A percentile compares a stretch with the other conserved stretches of the same genome.
Evolutionary conservation across 1,284 basidiomycete genomes (phyloP).

Genomic region (Tranzscheliella williamsii): DNA sequence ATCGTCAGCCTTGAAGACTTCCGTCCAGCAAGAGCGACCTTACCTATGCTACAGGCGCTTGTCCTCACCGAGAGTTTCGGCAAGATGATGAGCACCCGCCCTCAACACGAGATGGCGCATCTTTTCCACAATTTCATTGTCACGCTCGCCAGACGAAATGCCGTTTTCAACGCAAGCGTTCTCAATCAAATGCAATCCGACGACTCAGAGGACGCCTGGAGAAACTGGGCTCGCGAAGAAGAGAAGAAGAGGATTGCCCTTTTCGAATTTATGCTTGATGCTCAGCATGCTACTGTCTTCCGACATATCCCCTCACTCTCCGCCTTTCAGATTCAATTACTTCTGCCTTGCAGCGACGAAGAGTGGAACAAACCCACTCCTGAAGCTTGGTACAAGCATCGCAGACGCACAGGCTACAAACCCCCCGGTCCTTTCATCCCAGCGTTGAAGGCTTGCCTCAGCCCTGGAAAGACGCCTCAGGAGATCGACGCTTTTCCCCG

Average conservation of each 20-base stretch:
- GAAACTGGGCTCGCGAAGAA: conserved; percentile 45
- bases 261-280: conserved; percentile 46
- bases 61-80: conserved; percentile 46
- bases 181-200: conserved; percentile 18
- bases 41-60: conserved; percentile 48
- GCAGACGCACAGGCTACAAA: conserved; percentile 31
- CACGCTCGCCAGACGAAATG: conserved; percentile 45
- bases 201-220: conserved; percentile 38
- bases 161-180: conserved; percentile 39
- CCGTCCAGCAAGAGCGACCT: conserved; percentile 41
- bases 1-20: conserved; percentile 48
- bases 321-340: conserved; percentile 43
- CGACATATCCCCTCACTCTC: conserved; percentile 45
- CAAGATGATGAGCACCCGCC: conserved; percentile 47
- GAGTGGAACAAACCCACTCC: conserved; percentile 39
- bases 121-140: conserved; percentile 53
- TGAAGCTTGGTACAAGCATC: conserved; percentile 35
- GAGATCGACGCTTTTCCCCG: conserved; percentile 41
- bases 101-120: conserved; percentile 50
- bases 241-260: conserved; percentile 50
- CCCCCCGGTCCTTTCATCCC: conserved; percentile 38
- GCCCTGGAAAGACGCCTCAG: conserved; percentile 36
- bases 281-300: conserved; percentile 45
- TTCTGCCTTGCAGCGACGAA: conserved; percentile 40
- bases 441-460: conserved; percentile 41